Percentiles rank a stretch among this genome's conserved stretches.
phyloP scores from a whole-genome alignment of 2,329 filamentous ascomycete species.

The Aspergillus caelatus region DNA sequence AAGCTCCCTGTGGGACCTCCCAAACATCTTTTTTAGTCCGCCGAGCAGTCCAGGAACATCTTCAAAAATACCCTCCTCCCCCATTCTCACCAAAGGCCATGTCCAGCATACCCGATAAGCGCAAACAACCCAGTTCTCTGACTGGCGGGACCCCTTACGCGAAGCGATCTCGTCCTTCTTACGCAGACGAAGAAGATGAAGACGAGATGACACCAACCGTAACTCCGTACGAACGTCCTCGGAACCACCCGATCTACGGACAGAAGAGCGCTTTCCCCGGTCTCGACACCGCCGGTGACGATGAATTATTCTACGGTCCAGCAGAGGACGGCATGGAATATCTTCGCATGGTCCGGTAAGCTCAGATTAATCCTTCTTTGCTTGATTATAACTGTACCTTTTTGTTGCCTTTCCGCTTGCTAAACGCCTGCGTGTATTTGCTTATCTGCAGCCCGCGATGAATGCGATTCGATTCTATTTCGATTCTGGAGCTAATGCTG shows the following conservation, averaged over 20 bases:
- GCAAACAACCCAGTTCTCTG: conserved; percentile 29
- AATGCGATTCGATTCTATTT: background rate
- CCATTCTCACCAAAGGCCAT: conserved; percentile 3
- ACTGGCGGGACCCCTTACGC: conserved; percentile 20
- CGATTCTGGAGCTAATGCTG: conserved; percentile 19
- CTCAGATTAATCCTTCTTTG: conserved; percentile 21
- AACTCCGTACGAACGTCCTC: conserved; percentile 41
- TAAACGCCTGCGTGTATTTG: conserved; percentile 22
- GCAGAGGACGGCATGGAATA: conserved; percentile 71
- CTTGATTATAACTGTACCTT: conserved; percentile 28
- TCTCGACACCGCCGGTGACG: conserved; percentile 50
- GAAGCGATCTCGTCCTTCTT: conserved; percentile 36
- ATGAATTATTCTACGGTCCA: conserved; percentile 69
- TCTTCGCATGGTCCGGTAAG: conserved; percentile 71
- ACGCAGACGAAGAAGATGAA: conserved; percentile 31
- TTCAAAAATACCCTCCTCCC: background rate
- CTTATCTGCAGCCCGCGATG: conserved; percentile 17
- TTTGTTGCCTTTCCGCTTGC: conserved; percentile 17
- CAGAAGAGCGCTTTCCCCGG: conserved; percentile 73
- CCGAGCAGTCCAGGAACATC: background rate
- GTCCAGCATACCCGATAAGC: conserved; percentile 37
- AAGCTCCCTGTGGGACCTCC: conserved; percentile 24
- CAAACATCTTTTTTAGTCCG: conserved; percentile 15
- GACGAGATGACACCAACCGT: conserved; percentile 20
- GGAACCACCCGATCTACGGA: conserved; percentile 67